A percentile compares a stretch with the other conserved stretches of the same genome.
phyloP scores from a whole-genome alignment of 2,329 filamentous ascomycete genomes.

The Fonsecaea pugnacius region DNA sequence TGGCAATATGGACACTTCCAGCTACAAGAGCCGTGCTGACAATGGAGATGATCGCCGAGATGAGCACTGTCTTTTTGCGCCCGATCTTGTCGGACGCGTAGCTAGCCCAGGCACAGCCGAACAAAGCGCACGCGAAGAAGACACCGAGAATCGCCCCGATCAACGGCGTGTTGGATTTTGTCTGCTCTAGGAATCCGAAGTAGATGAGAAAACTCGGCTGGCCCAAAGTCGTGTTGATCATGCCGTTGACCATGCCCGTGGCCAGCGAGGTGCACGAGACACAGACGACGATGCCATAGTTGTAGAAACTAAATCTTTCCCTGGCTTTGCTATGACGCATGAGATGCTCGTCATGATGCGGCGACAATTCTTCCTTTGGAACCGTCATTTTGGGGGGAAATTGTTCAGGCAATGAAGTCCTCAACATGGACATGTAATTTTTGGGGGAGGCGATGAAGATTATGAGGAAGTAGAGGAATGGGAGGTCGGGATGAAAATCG shows the following conservation, averaged over 20 bases:
- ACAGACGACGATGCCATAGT: conserved; percentile 5
- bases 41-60: conserved; percentile 44
- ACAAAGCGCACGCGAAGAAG: neutral
- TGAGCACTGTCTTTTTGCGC: conserved; percentile 42
- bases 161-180: conserved; percentile 4
- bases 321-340: neutral
- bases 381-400: neutral
- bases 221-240: conserved; percentile 14
- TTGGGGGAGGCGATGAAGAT: no score
- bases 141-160: conserved; percentile 13
- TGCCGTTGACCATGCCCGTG: conserved; percentile 16
- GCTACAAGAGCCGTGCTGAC: conserved; percentile 44
- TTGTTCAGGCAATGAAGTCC: neutral
- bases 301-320: conserved; percentile 3
- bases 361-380: neutral
- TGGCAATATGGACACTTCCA: conserved; percentile 32
- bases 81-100: conserved; percentile 40
- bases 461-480: neutral
- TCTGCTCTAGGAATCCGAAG: conserved; percentile 4
- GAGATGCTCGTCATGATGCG: neutral
- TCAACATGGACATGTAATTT: no score
- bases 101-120: neutral
- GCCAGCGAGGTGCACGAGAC: conserved; percentile 3
- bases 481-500: neutral
- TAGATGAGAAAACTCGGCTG: conserved; percentile 10